Evolutionary conservation across 371 early-diverging fungal genomes (phyloP), one percentile per base, ranked within the genome.

Genomic region (Capniomyces stellatus): DNA sequence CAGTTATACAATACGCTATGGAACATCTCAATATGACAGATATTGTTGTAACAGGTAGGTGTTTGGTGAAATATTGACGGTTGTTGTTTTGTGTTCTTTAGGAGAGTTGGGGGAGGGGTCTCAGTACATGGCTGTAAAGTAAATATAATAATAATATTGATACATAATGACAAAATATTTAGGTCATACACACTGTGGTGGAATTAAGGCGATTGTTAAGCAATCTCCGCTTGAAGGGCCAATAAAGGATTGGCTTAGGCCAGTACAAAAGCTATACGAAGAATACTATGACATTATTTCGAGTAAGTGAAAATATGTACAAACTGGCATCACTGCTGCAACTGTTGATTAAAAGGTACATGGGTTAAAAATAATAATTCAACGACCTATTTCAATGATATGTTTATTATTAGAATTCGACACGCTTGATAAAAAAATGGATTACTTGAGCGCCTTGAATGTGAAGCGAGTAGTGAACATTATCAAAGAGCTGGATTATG

Each of bases 1-100:
- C 87, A 2, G 92, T 88, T 49, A 68, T 96, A 25, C 88, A 93
- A 64, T 96, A 85, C 61, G 89, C 95, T 30, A 87, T 96, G 43
- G 84, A 89, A 28, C 76, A 81, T 30, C 76, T 96, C 43, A 82
- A 85, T 66, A 91, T 96, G 40, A 76, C 89, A 63, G 87, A 94
- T 55, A 74, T 96, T 52, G 75, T 96, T 51, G 89, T 96, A 8
- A 89, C 89, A 56, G 97, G 54, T 46, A 35, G 35, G 6, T 10
- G 35, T 35, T 6, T 15, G 6, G 35, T 35, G 15, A 6, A 35
- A 6, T 35, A 35, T 35, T 10, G 6, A 35, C 15, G 15, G 10
- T 15, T 35, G 35, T 15, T 10, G 15, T 35, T 35, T 35, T 6
- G 15, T 35, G 6, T 6, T 6, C 10, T 35, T 35, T 35, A 10